These are phyloP conservation scores for Ophiocordyceps unilateralis DNA, from an alignment of 2,329 filamentous ascomycete genomes.

Conservation along the genomic window DNA sequence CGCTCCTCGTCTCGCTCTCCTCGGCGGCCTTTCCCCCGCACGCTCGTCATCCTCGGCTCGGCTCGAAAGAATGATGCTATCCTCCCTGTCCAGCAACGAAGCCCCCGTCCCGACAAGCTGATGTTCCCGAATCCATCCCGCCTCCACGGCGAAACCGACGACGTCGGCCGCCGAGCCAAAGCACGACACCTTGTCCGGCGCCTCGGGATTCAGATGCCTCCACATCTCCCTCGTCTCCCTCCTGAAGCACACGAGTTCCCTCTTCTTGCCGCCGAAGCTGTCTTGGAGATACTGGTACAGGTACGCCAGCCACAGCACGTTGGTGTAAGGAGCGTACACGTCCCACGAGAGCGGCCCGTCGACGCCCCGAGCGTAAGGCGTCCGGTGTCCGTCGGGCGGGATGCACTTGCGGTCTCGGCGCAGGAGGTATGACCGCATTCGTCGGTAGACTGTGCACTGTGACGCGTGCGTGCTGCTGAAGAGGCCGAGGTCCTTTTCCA, in stretches of 20 bases:
- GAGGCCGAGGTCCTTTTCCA: constrained; percentile 41
- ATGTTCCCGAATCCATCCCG: constrained; percentile 36
- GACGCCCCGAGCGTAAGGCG: constrained; percentile 26
- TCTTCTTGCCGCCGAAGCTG: constrained; percentile 29
- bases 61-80: constrained; percentile 21
- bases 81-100: constrained; percentile 20
- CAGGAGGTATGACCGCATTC: constrained; percentile 41
- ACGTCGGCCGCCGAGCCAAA: constrained; percentile 39
- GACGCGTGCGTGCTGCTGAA: constrained; percentile 42
- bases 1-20: constrained; percentile 9
- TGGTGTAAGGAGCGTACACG: constrained; percentile 40
- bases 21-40: constrained; percentile 5
- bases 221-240: constrained; percentile 33
- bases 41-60: constrained; percentile 12
- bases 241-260: constrained; percentile 27
- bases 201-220: constrained; percentile 33
- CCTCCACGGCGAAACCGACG: constrained; percentile 38
- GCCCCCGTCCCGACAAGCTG: constrained; percentile 26
- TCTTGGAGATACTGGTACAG: constrained; percentile 34
- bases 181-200: constrained; percentile 26
- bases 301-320: constrained; percentile 48
- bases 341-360: constrained; percentile 36
- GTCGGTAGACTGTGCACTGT: constrained; percentile 45
- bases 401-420: constrained; percentile 32
- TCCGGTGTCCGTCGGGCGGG: constrained; percentile 26